Base-by-base conservation (phyloP, 306 rosid species). In the Medicago arabica region DNA sequence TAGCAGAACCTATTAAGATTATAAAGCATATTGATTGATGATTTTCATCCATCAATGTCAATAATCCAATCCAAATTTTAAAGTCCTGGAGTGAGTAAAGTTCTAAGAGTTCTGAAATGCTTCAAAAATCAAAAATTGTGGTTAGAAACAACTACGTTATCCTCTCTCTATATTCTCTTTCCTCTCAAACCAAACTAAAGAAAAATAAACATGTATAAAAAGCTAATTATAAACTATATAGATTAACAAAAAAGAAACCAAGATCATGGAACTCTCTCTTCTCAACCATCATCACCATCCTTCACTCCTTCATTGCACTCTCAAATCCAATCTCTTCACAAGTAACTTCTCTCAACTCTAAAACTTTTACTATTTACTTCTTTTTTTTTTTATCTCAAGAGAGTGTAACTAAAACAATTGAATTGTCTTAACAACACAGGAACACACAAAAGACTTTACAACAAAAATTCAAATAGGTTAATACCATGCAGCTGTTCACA, bases 91-190 rank as follows among this genome's bases (percentile, higher is more conserved):
- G 16, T 2, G 61, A 60, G 62, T 17, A 44, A 40, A 17, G 43
- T 58, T 53, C 50, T 54, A 36, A 64, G 75, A 70, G 53, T 47
- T 75, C 53, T 46, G 6, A 46, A 34, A 34, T 34, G 38, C 38
- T 5, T 34, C 38, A 34, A 34, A 34, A 34, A 49, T 1, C 14
- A 21, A 74, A 75, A 85, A 53, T 79, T 88, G 96, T 93, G 98
- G 98, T 84, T 83, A 88, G 64, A 79, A 87, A 78, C 73, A 59
- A 81, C 80, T 54, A 67, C 75, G 70, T 85, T 84, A 88, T 93
- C 96, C 86, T 68, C 82, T 74, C 78, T 73, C 67, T 60, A 38
- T 64, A 17, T 74, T 51, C 28, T 75, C 69, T 38, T 50, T 17
- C 41, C 57, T 66, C 28, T 12, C 46, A 11, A 83, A 83, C 17